phyloP scores from a whole-genome alignment of 768 basidiomycete species.

The Amanita rubescens region DNA sequence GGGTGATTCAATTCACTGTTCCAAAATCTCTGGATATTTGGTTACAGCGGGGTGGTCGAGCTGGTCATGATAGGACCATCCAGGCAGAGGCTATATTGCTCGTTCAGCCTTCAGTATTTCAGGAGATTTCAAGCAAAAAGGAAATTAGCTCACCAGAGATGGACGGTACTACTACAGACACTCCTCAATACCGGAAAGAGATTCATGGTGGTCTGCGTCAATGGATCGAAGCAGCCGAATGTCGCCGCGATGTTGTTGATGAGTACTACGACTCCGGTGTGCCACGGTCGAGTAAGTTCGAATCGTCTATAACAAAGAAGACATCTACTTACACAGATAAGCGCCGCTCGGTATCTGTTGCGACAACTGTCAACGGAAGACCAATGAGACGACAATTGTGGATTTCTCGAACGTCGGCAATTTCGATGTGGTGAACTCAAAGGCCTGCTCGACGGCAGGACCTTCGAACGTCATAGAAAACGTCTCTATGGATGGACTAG shows the following conservation, averaged over 20 bases:
- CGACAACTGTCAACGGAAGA: too few relatives aligned
- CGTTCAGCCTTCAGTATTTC: slow-evolving; percentile 11
- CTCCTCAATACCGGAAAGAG: slow-evolving; percentile 8
- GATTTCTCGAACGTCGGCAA: too few relatives aligned
- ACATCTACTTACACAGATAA: too few relatives aligned
- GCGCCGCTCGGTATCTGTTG: too few relatives aligned
- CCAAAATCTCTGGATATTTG: slow-evolving; percentile 16
- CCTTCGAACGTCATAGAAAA: too few relatives aligned
- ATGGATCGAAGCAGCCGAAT: slow-evolving; percentile 18
- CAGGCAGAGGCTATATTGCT: slow-evolving; percentile 10
- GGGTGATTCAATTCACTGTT: slow-evolving; percentile 21
- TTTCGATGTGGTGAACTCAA: too few relatives aligned
- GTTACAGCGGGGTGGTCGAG: slow-evolving; percentile 18
- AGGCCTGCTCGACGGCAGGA: too few relatives aligned
- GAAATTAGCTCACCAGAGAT: background rate
- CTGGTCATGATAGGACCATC: slow-evolving; percentile 4
- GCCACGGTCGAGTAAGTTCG: slow-evolving; percentile 6
- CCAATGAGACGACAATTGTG: too few relatives aligned
- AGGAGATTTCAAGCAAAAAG: slow-evolving; percentile 2
- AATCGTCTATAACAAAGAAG: too few relatives aligned
- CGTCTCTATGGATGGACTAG: too few relatives aligned
- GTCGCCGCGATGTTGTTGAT: slow-evolving; percentile 17
- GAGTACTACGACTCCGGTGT: slow-evolving; percentile 19
- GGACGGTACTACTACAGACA: background rate
- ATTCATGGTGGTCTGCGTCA: slow-evolving; percentile 16